Conservation (phyloP, 2,329 filamentous ascomycete species). For the Cryphonectria naterciae region DNA sequence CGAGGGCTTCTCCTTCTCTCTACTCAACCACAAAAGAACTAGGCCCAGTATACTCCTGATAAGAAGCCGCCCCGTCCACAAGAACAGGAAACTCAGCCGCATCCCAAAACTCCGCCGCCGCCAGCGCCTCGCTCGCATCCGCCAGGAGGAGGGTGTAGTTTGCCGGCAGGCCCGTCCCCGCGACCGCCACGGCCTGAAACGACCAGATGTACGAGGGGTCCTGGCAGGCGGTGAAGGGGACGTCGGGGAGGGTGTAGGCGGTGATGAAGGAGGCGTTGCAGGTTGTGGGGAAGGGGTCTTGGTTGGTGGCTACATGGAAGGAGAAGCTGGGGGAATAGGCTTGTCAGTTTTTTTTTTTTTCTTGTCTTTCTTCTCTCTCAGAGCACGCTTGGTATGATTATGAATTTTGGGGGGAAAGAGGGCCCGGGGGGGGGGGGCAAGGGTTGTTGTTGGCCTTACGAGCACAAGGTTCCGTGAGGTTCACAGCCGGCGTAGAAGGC, state of each 20-base stretch:
- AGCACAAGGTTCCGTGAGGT: constrained; percentile 36
- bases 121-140: constrained; percentile 2
- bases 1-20: not conserved
- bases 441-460: constrained; percentile 28
- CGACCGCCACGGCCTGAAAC: constrained; percentile 23
- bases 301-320: constrained; percentile 31
- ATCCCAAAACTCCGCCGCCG: constrained; percentile 11
- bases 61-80: not conserved
- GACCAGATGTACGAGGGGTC: constrained; percentile 41
- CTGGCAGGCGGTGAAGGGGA: constrained; percentile 54
- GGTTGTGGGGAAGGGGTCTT: constrained; percentile 23
- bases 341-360: not conserved
- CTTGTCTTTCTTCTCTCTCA: not conserved
- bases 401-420: not conserved
- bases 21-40: constrained; percentile 5
- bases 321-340: constrained; percentile 19
- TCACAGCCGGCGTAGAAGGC: constrained; percentile 37
- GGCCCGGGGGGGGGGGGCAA: constrained; percentile 24
- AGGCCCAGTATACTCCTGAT: constrained; percentile 13
- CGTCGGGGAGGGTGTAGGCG: constrained; percentile 47
- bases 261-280: constrained; percentile 27
- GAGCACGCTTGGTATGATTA: no score
- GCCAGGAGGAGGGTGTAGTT: constrained; percentile 19
- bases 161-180: not conserved
- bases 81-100: constrained; percentile 2